A percentile compares a stretch with the other conserved stretches of the same genome.
phyloP scores from a whole-genome alignment of 176 grass and related monocot genomes.

The Triticum dicoccoides region DNA sequence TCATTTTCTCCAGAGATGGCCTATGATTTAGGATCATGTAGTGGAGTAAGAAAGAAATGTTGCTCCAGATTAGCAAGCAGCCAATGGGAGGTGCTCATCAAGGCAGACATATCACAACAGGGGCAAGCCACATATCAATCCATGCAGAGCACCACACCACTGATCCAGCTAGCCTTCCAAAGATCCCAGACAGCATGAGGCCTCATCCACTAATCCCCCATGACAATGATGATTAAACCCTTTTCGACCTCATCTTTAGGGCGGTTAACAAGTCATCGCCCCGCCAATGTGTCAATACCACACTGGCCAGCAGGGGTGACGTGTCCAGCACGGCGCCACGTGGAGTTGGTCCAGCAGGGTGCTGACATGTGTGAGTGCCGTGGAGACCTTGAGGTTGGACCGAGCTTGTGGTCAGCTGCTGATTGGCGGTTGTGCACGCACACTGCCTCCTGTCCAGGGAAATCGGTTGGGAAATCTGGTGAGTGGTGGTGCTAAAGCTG shows the following conservation, averaged over 20 bases:
- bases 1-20: conserved; percentile 7
- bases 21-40: background rate
- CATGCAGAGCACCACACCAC: background rate
- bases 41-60: conserved; percentile 8
- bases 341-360: background rate
- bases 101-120: conserved; percentile 30
- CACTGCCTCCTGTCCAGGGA: background rate
- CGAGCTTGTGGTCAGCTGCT: background rate
- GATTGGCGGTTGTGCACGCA: background rate
- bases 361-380: background rate
- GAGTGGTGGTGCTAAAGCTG: conserved; percentile 10
- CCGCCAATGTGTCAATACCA: conserved; percentile 4
- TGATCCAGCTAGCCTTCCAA: conserved; percentile 4
- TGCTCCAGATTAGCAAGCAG: background rate
- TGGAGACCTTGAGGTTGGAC: background rate
- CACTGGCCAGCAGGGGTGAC: background rate
- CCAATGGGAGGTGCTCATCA: conserved; percentile 12
- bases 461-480: background rate
- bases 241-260: background rate
- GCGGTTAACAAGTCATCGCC: background rate
- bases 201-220: conserved; percentile 32
- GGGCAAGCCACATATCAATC: background rate
- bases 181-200: conserved; percentile 14
- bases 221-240: conserved; percentile 28
- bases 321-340: conserved; percentile 13